Evolutionary conservation across 148 eudicot species (phyloP), one percentile per base, ranked within the genome.

Genomic region (Euryodendron excelsum): DNA sequence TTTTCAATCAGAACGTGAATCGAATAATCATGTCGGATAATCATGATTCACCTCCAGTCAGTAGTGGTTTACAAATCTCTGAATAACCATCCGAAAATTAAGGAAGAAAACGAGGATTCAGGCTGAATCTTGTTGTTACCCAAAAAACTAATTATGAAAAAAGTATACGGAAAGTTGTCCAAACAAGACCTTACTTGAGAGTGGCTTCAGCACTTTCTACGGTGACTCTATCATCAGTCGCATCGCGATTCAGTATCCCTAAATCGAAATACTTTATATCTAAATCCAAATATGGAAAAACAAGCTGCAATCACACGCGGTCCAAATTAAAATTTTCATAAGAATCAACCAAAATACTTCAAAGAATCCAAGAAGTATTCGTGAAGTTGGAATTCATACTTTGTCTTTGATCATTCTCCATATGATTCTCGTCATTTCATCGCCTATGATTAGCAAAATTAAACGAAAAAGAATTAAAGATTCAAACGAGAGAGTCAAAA

Each of bases 351-450:
- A 58, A 52, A 56, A 25, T 25, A 39, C 33, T 3, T 33, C 79
- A 20, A 12, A 23, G 30, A n/a, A 18, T 66, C 27, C 9, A 8
- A 37, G 27, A 44, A 58, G 1, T 1, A 56, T 10, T 37, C 12
- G 28, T 64, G 50, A 58, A 50, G 15, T 45, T 4, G 31, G 7
- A 37, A 20, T 41, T 11, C 69, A 33, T n/a, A 89, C 94, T 82
- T 87, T 91, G 31, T 91, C 87, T 50, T 91, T 91, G 71, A 91
- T 91, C 91, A 80, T 83, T 48, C 70, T 62, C 94, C 94, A 91
- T 62, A 91, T 91, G 31, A 91, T 80, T 81, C 94, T 81, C 25
- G 94, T 76, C 94, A 91, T 91, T 67, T 91, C 94, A 86, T 91
- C 94, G 34, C 94, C 94, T 91, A 55, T 36, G 69, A 61, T 44